Evolutionary conservation across 2,329 filamentous ascomycete species (phyloP).

Genomic region (Neodidymelliopsis sp.): DNA sequence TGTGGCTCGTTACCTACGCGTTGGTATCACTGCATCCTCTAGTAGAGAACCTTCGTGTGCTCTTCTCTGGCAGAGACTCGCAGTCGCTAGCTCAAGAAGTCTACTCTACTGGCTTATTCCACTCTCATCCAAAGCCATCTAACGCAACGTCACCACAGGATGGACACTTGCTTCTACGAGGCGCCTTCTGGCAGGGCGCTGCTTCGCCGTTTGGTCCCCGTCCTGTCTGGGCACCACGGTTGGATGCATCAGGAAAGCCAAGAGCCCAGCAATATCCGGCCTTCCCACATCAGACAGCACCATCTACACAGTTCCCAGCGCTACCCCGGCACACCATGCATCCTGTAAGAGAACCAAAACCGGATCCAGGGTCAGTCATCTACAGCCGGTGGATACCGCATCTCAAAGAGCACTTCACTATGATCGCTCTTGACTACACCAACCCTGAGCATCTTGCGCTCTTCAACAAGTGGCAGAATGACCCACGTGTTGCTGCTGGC

Average conservation of each 20-base stretch:
- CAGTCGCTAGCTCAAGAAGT: slow-evolving; percentile 52
- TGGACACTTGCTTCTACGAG: slow-evolving; percentile 58
- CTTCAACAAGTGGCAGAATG: slow-evolving; percentile 85
- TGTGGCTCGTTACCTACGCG: slow-evolving; percentile 58
- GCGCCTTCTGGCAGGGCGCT: slow-evolving; percentile 57
- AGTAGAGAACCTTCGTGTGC: slow-evolving; percentile 55
- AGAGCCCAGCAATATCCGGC: slow-evolving; percentile 53
- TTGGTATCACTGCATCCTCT: slow-evolving; percentile 55
- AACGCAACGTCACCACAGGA: slow-evolving; percentile 45
- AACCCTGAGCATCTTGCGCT: slow-evolving; percentile 70
- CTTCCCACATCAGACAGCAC: slow-evolving; percentile 53
- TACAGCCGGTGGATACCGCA: slow-evolving; percentile 84
- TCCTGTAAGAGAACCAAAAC: slow-evolving; percentile 75
- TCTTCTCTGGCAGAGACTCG: slow-evolving; percentile 49
- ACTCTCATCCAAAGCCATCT: slow-evolving; percentile 51
- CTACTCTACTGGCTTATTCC: slow-evolving; percentile 53
- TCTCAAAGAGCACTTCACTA: slow-evolving; percentile 77
- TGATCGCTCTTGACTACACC: slow-evolving; percentile 74
- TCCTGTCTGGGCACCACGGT: slow-evolving; percentile 49
- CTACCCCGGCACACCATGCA: slow-evolving; percentile 68
- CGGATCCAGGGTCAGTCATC: slow-evolving; percentile 71
- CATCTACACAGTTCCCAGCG: slow-evolving; percentile 58
- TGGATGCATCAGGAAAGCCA: slow-evolving; percentile 45
- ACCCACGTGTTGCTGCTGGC: slow-evolving; percentile 78
- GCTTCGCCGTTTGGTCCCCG: slow-evolving; percentile 53